These are phyloP conservation scores for Mycena belliarum DNA, from an alignment of 768 basidiomycete genomes.

Conservation along the genomic window DNA sequence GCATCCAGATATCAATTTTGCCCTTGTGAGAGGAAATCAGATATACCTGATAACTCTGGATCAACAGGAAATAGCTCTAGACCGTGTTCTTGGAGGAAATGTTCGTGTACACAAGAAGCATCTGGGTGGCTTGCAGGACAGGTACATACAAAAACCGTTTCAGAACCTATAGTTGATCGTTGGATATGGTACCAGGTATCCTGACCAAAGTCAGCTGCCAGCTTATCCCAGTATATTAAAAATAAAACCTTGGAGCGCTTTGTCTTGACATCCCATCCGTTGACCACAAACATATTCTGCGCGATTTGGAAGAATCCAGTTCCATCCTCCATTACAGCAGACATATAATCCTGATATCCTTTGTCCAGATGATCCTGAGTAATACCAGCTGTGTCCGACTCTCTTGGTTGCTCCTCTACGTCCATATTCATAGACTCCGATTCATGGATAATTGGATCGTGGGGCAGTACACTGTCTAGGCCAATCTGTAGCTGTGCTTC, in stretches of 20 bases:
- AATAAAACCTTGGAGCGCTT: background rate
- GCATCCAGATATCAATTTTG: background rate
- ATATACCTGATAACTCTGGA: too few relatives aligned
- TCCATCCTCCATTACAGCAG: background rate
- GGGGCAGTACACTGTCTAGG: too few relatives aligned
- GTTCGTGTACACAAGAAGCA: background rate
- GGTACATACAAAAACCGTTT: background rate
- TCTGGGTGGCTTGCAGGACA: background rate
- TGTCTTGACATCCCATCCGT: conserved; percentile 1
- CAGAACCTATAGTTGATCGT: background rate
- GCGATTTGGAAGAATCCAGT: background rate
- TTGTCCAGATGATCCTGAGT: too few relatives aligned
- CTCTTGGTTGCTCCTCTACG: too few relatives aligned
- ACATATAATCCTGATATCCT: background rate
- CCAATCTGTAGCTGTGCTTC: too few relatives aligned
- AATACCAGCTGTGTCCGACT: too few relatives aligned
- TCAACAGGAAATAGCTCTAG: background rate
- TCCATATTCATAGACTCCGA: too few relatives aligned
- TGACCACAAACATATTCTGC: conserved; percentile 1
- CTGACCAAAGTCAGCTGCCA: background rate
- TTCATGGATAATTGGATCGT: too few relatives aligned
- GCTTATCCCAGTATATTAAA: too few relatives aligned
- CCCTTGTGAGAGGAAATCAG: too few relatives aligned
- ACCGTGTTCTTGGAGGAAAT: background rate
- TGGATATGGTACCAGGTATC: conserved; percentile 8